Conservation (phyloP, 768 basidiomycete genomes). For the Gymnopilus dilepis region DNA sequence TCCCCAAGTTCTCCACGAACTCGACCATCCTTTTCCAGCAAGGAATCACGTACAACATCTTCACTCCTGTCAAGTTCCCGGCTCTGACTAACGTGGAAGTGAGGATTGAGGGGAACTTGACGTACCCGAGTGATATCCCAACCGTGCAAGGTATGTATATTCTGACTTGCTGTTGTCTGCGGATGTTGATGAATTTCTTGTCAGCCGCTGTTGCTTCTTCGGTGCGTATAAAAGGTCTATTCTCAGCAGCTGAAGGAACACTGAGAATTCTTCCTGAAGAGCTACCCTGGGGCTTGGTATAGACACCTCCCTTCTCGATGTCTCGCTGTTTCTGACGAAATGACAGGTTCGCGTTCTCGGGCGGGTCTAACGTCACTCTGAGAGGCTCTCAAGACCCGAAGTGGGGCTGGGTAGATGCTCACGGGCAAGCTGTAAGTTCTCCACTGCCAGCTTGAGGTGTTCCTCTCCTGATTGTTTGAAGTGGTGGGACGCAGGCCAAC, state of each 20-base stretch:
- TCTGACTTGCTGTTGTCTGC: background rate
- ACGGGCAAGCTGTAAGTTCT: slow-evolving; percentile 55
- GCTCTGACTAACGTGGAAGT: slow-evolving; percentile 61
- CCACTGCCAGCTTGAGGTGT: background rate
- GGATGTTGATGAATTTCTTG: too few relatives aligned
- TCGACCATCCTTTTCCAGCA: slow-evolving; percentile 62
- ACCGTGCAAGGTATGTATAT: slow-evolving; percentile 49
- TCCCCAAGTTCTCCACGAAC: slow-evolving; percentile 45
- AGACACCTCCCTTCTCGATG: background rate
- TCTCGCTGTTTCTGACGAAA: background rate
- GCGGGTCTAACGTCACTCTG: slow-evolving; percentile 63
- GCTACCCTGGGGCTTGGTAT: background rate
- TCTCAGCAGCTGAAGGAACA: background rate
- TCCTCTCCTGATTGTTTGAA: slow-evolving; percentile 21
- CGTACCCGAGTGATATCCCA: slow-evolving; percentile 56
- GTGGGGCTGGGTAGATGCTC: slow-evolving; percentile 70
- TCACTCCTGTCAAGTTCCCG: slow-evolving; percentile 63
- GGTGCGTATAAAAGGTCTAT: background rate
- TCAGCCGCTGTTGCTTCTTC: background rate
- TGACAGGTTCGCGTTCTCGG: slow-evolving; percentile 56
- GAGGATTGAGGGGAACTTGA: slow-evolving; percentile 60
- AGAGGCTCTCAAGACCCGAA: slow-evolving; percentile 57
- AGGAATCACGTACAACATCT: slow-evolving; percentile 64
- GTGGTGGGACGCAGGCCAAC: slow-evolving; percentile 65
- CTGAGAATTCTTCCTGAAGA: background rate